A percentile compares a stretch with the other conserved stretches of the same genome.
These are phyloP conservation scores for Pseudopithomyces maydicus DNA, from an alignment of 2,329 filamentous ascomycete genomes.

Conservation along the genomic window DNA sequence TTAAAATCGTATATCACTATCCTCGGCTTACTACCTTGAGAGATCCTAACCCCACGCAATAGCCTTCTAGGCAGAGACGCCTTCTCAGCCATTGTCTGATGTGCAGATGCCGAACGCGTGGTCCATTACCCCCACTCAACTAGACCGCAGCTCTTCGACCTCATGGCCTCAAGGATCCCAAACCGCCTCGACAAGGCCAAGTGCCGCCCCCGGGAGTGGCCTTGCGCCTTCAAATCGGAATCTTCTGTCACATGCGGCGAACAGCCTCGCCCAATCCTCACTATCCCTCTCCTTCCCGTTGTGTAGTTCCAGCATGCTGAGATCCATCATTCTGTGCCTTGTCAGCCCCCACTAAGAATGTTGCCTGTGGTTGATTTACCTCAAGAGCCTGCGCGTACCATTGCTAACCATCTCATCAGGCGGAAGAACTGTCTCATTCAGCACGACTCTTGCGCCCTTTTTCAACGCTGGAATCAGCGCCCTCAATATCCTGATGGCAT, in stretches of 20 bases:
- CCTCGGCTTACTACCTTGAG: too few species aligned
- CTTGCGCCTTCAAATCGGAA: background rate
- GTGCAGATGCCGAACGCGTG: background rate
- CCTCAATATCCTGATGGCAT: conserved; percentile 3
- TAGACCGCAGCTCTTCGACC: background rate
- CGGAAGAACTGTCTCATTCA: conserved; percentile 42
- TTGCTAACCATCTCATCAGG: background rate
- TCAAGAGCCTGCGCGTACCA: background rate
- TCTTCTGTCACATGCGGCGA: background rate
- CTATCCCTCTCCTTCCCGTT: conserved; percentile 2
- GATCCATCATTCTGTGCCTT: background rate
- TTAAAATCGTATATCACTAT: background rate
- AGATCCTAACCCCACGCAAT: too few species aligned
- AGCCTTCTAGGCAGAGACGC: too few species aligned
- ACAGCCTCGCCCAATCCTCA: conserved; percentile 4
- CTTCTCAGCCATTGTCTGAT: background rate
- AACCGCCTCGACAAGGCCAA: conserved; percentile 1
- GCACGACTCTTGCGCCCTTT: background rate
- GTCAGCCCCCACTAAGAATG: background rate
- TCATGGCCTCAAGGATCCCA: background rate
- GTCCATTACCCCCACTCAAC: background rate
- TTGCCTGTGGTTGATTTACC: background rate
- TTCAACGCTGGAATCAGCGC: conserved; percentile 8
- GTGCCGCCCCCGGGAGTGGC: background rate
- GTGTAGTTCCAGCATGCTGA: background rate